phyloP scores from a whole-genome alignment of 352 stramenopile species.

The Phytophthora gonapodyides region DNA sequence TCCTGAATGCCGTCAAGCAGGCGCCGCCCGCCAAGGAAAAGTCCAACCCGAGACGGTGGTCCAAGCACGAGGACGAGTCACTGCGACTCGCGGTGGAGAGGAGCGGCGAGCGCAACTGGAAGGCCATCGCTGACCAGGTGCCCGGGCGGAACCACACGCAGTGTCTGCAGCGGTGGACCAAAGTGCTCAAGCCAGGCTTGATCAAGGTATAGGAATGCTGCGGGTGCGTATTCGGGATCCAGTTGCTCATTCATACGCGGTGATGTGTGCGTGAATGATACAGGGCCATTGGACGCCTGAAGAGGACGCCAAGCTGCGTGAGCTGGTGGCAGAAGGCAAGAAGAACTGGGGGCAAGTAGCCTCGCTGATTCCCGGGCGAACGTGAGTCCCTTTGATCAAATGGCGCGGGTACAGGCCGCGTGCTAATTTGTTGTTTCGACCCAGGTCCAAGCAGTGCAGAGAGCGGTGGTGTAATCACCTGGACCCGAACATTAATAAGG shows the following conservation, averaged over 20 bases:
- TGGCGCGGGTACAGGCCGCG: background rate
- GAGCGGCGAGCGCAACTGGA: constrained; percentile 89
- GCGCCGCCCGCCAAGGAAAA: constrained; percentile 84
- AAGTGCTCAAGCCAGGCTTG: constrained; percentile 92
- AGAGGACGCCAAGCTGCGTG: constrained; percentile 86
- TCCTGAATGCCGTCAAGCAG: constrained; percentile 77
- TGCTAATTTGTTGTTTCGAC: constrained; percentile 26
- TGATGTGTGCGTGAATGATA: constrained; percentile 9
- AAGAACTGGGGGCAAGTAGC: constrained; percentile 92
- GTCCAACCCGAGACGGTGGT: constrained; percentile 83
- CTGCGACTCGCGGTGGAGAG: constrained; percentile 82
- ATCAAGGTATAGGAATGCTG: constrained; percentile 73
- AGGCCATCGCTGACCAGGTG: constrained; percentile 92
- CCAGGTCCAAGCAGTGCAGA: constrained; percentile 92
- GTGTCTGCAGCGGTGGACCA: constrained; percentile 93
- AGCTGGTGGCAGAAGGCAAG: constrained; percentile 86
- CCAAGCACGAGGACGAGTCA: constrained; percentile 86
- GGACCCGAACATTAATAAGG: constrained; percentile 94
- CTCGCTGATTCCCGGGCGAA: constrained; percentile 79
- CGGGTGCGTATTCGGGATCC: background rate
- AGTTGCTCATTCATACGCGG: constrained; percentile 1
- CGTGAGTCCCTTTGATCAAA: constrained; percentile 48
- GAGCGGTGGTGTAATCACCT: constrained; percentile 93
- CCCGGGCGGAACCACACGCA: constrained; percentile 92
- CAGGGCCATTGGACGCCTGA: constrained; percentile 92